A percentile compares a stretch with the other conserved stretches of the same genome.
Evolutionary conservation across 2,329 filamentous ascomycete genomes (phyloP).

Genomic region (Botrytis sinoallii): DNA sequence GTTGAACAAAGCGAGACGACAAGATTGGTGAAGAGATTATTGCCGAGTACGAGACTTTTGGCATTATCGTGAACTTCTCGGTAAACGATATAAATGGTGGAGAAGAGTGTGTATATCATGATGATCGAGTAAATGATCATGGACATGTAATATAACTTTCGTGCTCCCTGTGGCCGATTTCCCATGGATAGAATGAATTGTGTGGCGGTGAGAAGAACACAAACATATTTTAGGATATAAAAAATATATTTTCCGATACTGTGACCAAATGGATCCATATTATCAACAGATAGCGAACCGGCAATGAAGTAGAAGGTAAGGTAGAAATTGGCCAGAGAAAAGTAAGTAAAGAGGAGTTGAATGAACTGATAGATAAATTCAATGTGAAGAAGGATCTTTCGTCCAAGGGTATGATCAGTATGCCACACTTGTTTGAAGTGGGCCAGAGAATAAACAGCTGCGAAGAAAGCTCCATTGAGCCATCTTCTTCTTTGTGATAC

Average conservation of each 20-base stretch:
- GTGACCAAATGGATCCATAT: conserved; percentile 88
- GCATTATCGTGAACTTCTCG: conserved; percentile 61
- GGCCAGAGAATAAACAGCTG: conserved; percentile 92
- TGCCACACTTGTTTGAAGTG: conserved; percentile 91
- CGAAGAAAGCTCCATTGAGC: conserved; percentile 99
- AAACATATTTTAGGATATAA: conserved; percentile 77
- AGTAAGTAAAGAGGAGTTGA: conserved; percentile 92
- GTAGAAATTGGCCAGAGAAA: conserved; percentile 98
- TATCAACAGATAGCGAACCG: conserved; percentile 76
- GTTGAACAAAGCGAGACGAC: conserved; percentile 88
- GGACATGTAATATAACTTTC: conserved; percentile 80
- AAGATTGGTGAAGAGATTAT: conserved; percentile 92
- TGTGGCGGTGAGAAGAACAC: conserved; percentile 82
- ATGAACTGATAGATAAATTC: conserved; percentile 96
- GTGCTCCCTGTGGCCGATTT: conserved; percentile 91
- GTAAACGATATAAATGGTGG: conserved; percentile 82
- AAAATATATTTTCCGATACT: conserved; percentile 83
- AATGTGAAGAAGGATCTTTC: conserved; percentile 88
- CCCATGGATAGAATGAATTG: conserved; percentile 97
- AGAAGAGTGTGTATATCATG: conserved; percentile 94
- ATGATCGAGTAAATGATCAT: conserved; percentile 92
- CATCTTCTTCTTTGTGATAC: conserved; percentile 94
- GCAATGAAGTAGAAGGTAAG: conserved; percentile 98
- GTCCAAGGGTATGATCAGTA: conserved; percentile 85
- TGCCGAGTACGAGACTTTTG: conserved; percentile 60